These are phyloP conservation scores for Starmerella sp. DNA, from an alignment of 805 yeast species.

Conservation along the genomic window DNA sequence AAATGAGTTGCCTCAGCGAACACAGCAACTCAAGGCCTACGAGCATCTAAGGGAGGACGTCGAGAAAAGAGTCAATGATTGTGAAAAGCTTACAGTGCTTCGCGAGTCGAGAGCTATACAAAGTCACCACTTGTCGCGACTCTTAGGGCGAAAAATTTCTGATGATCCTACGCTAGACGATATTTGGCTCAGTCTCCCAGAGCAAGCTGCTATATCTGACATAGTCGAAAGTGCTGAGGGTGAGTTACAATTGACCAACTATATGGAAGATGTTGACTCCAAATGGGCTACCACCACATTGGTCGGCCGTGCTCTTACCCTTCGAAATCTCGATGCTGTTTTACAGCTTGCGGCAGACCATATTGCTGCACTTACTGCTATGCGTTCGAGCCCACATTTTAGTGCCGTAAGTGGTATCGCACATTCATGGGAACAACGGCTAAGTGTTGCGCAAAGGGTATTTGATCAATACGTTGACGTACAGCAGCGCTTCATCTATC, in stretches of 20 bases:
- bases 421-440: constrained; percentile 41
- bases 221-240: constrained; percentile 56
- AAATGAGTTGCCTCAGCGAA: background rate
- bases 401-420: constrained; percentile 50
- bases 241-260: constrained; percentile 54
- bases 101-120: constrained; percentile 44
- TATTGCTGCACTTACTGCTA: constrained; percentile 49
- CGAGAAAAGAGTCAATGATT: background rate
- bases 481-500: constrained; percentile 80
- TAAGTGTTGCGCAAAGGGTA: constrained; percentile 41
- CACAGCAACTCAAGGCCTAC: background rate
- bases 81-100: constrained; percentile 25
- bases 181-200: constrained; percentile 42
- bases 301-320: constrained; percentile 43
- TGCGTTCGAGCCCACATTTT: constrained; percentile 58
- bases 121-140: constrained; percentile 53
- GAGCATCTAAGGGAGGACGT: background rate
- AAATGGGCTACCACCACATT: constrained; percentile 48
- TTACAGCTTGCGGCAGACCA: constrained; percentile 51
- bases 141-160: constrained; percentile 19
- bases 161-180: constrained; percentile 40
- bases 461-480: constrained; percentile 69
- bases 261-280: constrained; percentile 39
- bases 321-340: constrained; percentile 56
- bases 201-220: constrained; percentile 37